Base-by-base conservation (phyloP, 1,284 basidiomycete genomes). In the Tremellales sp. region DNA sequence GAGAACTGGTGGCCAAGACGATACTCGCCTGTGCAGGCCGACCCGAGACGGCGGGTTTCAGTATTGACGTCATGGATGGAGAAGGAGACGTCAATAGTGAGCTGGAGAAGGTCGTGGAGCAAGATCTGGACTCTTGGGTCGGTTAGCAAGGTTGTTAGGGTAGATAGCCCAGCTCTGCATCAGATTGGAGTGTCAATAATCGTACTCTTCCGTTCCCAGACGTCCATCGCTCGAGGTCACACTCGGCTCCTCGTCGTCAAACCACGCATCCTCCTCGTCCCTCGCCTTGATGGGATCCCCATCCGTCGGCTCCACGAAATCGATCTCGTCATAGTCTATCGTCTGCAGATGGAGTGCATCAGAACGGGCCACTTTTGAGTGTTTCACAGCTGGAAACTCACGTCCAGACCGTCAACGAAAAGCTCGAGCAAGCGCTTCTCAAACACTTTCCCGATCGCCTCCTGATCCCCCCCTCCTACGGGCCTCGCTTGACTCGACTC, bases 41-140 rank as follows among this genome's bases (percentile, higher is more conserved):
- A 29, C 77, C 80, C 9, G 79, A 78, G 47, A 81, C 81, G 0
- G 77, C 77, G 10, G 82, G 82, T 0, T 72, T 85, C 14, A 80
- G 77, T 7, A 76, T 86, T 45, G 83, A 86, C 61, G 57, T 86
- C 16, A 77, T 82, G 39, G 79, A 81, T 26, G 84, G 83, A 0
- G 74, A 80, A 0, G 75, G 72, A 0, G 71, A 75, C 0, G 74
- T 85, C 40, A 69, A 75, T 43, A 69, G 76, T 76, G 56, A 85
- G 66, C 60, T 85, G 77, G 56, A 83, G 73, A 58, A 86, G 74
- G 74, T 86, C 78, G 67, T 86, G 74, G 44, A 86, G 74, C 65
- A 55, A 5, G 35, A 48, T 26, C 43, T 54, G 6, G 63, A 67
- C 39, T 51, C 60, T 10, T 70, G 66, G 63, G 54, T 48, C 1